Conservation (phyloP, 306 rosid species). For the Delonix regia region DNA sequence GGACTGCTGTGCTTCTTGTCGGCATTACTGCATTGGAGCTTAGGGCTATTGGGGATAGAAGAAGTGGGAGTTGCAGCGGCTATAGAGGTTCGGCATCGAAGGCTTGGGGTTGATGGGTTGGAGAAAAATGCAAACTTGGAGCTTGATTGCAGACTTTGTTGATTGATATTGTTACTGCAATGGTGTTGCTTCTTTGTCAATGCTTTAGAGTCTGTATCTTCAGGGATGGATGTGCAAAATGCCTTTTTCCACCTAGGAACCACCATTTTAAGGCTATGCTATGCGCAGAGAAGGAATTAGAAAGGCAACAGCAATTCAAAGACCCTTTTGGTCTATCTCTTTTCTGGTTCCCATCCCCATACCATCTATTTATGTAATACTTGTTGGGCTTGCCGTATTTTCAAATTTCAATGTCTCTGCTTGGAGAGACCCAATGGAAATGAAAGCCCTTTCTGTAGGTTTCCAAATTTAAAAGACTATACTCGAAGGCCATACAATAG, state of each 20-base stretch:
- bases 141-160: too few species aligned
- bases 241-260: slow-evolving; percentile 96
- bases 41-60: slow-evolving; percentile 76
- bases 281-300: slow-evolving; percentile 34
- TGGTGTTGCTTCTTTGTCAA: slow-evolving; percentile 47
- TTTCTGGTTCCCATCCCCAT: slow-evolving; percentile 45
- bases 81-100: slow-evolving; percentile 77
- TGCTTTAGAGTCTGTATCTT: slow-evolving; percentile 52
- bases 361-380: slow-evolving; percentile 45
- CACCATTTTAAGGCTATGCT: too few species aligned
- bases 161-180: slow-evolving; percentile 36
- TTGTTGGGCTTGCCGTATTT: slow-evolving; percentile 24
- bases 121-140: slow-evolving; percentile 85
- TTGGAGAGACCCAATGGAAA: slow-evolving; percentile 28
- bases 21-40: slow-evolving; percentile 57
- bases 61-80: slow-evolving; percentile 46
- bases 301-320: slow-evolving; percentile 34
- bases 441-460: slow-evolving; percentile 50
- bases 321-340: slow-evolving; percentile 37
- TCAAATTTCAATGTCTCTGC: slow-evolving; percentile 23
- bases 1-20: slow-evolving; percentile 37
- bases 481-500: background rate
- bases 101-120: slow-evolving; percentile 77
- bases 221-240: slow-evolving; percentile 80
- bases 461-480: slow-evolving; percentile 42